Conservation (phyloP, 176 grass and related monocot species). For the Eragrostis curvula region DNA sequence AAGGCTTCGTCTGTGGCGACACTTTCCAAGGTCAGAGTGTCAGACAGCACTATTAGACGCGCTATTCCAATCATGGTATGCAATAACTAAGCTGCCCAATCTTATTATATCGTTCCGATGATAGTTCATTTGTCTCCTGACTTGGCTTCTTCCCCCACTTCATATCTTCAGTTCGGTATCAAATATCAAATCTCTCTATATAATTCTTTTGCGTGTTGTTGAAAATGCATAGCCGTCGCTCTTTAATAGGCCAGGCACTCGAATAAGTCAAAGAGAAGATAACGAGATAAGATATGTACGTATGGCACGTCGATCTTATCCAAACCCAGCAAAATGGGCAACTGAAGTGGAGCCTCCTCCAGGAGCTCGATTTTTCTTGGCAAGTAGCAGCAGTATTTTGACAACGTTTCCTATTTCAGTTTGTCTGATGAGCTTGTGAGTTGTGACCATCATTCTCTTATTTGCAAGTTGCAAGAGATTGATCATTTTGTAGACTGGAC, state of each 20-base stretch:
- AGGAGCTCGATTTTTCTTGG: not conserved
- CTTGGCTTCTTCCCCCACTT: not conserved
- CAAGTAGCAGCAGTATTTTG: not conserved
- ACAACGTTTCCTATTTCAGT: not conserved
- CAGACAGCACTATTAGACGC: not conserved
- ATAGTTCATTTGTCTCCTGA: not conserved
- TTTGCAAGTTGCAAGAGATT: not conserved
- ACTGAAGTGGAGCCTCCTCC: not conserved
- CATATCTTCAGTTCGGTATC: constrained; percentile 13
- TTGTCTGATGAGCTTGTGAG: not conserved
- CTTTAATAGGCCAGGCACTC: not conserved
- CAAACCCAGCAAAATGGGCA: not conserved
- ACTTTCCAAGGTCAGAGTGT: not conserved
- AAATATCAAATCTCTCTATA: too few relatives aligned
- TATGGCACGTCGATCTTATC: constrained; percentile 29
- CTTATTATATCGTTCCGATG: not conserved
- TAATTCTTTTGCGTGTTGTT: not conserved
- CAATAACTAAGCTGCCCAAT: not conserved
- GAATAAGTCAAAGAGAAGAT: constrained; percentile 6
- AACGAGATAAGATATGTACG: constrained; percentile 34
- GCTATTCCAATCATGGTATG: not conserved
- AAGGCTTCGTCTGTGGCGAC: constrained; percentile 49
- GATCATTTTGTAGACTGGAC: not conserved
- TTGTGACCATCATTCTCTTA: not conserved
- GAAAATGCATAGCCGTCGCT: not conserved